Percentiles rank a stretch among this genome's conserved stretches.
phyloP scores from a whole-genome alignment of 2,329 filamentous ascomycete species.

The Curvularia spicifera region DNA sequence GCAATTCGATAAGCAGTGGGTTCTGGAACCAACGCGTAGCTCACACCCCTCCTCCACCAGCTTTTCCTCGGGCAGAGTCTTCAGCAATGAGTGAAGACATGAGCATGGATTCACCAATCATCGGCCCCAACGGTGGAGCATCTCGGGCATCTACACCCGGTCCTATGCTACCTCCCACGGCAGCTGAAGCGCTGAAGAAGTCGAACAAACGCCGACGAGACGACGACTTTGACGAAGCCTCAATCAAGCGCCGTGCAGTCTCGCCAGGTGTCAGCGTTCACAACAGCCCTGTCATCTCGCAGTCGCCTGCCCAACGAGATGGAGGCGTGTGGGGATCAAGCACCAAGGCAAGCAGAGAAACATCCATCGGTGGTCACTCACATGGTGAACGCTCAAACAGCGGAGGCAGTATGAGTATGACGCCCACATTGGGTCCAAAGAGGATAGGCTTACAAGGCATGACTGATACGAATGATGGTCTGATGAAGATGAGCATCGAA shows the following conservation, averaged over 20 bases:
- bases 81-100: conserved; percentile 69
- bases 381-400: conserved; percentile 57
- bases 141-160: conserved; percentile 50
- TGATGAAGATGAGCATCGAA: conserved; percentile 98
- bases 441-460: conserved; percentile 76
- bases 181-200: conserved; percentile 52
- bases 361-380: conserved; percentile 60
- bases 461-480: conserved; percentile 91
- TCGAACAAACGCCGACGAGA: conserved; percentile 78
- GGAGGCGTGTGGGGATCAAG: conserved; percentile 74
- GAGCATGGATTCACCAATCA: conserved; percentile 71
- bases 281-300: conserved; percentile 81
- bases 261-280: conserved; percentile 90
- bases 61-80: conserved; percentile 63
- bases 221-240: conserved; percentile 85
- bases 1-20: conserved; percentile 72
- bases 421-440: conserved; percentile 55
- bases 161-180: conserved; percentile 46
- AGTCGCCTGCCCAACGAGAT: conserved; percentile 80
- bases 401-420: conserved; percentile 56
- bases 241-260: conserved; percentile 90
- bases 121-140: conserved; percentile 34
- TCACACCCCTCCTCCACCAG: conserved; percentile 64
- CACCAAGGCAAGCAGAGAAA: conserved; percentile 65
- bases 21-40: conserved; percentile 77